Evolutionary conservation across 257 asterid species (phyloP), one percentile per base, ranked within the genome.

Genomic region (Capsicum pubescens): DNA sequence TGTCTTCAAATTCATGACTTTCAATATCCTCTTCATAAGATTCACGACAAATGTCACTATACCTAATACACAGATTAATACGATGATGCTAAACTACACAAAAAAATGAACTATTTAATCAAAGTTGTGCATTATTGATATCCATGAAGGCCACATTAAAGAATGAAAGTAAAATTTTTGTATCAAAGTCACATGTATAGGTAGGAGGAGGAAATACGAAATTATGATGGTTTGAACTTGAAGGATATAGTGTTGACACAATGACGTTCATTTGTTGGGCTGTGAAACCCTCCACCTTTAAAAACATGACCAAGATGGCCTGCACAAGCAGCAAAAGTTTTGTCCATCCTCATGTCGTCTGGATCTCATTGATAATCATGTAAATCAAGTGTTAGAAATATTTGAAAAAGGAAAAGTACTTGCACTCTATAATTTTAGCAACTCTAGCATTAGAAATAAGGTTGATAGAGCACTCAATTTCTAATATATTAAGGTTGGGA

Each of bases 251-350:
- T 95, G 82, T 95, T 95, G 66, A 95, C 98, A 68, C 98, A 95
- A 85, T 95, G 98, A 50, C 98, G 95, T 86, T 95, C 98, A 50
- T 95, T 86, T 0, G 97, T 92, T 12, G 98, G 98, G 3, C 97
- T 95, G 6, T 83, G 89, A 61, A 92, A 95, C 10, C 97, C 92
- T 88, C 93, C 98, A 26, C 98, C 98, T 85, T 91, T 92, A 82
- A 95, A 95, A 59, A 95, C 98, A 79, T 95, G 98, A 35, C 98
- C 98, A 1, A 95, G 97, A 89, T 95, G 98, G 16, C 98, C 98
- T 16, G 98, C 98, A 81, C 98, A 95, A 54, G 98, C 93, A 72
- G 98, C 95, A 54, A 98, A 95, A 0, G 97, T 93, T 83, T 93
- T 95, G 76, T 95, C 98, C 46, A 58, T 61, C 90, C 98, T 90